phyloP scores from a whole-genome alignment of 2,329 filamentous ascomycete genomes.

The Cladosporium sp. region DNA sequence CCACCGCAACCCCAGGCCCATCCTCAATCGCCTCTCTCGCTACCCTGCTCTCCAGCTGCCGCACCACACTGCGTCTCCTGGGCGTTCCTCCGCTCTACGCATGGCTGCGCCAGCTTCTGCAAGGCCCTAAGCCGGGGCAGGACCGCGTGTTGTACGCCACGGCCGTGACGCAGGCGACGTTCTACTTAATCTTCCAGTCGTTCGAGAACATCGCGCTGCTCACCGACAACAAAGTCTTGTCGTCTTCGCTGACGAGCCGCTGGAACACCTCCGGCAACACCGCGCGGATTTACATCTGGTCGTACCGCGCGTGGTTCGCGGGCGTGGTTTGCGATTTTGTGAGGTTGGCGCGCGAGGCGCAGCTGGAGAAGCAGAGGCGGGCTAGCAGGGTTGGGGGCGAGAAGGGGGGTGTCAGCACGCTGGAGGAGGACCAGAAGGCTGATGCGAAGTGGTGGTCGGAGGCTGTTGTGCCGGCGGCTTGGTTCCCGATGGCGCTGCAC shows the following conservation, averaged over 20 bases:
- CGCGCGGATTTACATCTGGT: conserved; percentile 42
- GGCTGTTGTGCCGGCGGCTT: conserved; percentile 43
- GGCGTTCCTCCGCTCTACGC: conserved; percentile 47
- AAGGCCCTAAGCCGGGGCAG: conserved; percentile 44
- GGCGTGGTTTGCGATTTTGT: conserved; percentile 48
- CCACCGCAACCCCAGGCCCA: conserved; percentile 27
- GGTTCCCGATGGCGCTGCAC: conserved; percentile 47
- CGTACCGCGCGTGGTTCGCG: conserved; percentile 46
- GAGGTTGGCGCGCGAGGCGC: conserved; percentile 44
- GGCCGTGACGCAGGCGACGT: conserved; percentile 42
- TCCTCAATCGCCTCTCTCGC: conserved; percentile 39
- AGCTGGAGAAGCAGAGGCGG: conserved; percentile 41
- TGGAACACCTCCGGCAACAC: conserved; percentile 36
- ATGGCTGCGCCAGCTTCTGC: conserved; percentile 43
- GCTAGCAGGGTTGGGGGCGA: conserved; percentile 27
- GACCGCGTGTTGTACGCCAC: conserved; percentile 46
- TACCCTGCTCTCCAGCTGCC: conserved; percentile 42
- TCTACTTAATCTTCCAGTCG: conserved; percentile 47
- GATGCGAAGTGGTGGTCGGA: conserved; percentile 47
- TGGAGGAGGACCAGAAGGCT: conserved; percentile 40
- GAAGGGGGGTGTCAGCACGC: conserved; percentile 28
- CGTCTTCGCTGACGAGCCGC: conserved; percentile 36
- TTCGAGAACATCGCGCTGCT: conserved; percentile 47
- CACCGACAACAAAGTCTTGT: conserved; percentile 43
- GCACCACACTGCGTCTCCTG: conserved; percentile 47